Evolutionary conservation across 2,329 filamentous ascomycete genomes (phyloP).

Genomic region (Curvularia verruculosa): DNA sequence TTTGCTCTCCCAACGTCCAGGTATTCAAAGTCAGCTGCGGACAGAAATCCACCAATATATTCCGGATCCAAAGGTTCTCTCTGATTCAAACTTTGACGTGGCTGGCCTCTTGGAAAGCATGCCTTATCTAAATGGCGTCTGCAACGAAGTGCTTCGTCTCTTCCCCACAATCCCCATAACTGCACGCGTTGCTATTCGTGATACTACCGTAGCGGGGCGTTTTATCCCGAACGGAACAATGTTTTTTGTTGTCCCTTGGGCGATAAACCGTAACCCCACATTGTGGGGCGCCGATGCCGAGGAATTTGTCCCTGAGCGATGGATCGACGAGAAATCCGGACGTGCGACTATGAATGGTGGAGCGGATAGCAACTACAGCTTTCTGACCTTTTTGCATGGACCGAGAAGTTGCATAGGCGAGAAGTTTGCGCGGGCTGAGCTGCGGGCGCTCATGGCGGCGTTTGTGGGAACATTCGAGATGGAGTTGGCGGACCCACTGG

Average conservation of each 20-base stretch:
- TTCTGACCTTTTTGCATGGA: conserved; percentile 54
- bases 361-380: conserved; percentile 48
- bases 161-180: conserved; percentile 49
- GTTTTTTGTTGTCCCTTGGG: conserved; percentile 50
- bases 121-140: conserved; percentile 55
- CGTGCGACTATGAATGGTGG: conserved; percentile 51
- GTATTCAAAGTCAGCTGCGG: conserved; percentile 70
- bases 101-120: conserved; percentile 51
- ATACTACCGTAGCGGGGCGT: conserved; percentile 43
- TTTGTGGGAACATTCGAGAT: conserved; percentile 45
- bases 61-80: conserved; percentile 50
- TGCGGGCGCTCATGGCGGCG: conserved; percentile 46
- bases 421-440: conserved; percentile 47
- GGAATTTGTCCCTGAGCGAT: conserved; percentile 53
- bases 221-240: conserved; percentile 50
- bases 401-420: conserved; percentile 50
- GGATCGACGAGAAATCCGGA: conserved; percentile 50
- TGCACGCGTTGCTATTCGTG: conserved; percentile 39
- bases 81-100: conserved; percentile 31
- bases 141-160: conserved; percentile 51
- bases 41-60: conserved; percentile 69
- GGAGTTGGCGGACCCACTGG: conserved; percentile 40
- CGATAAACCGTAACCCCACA: conserved; percentile 50
- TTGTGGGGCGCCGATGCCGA: conserved; percentile 53
- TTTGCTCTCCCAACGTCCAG: conserved; percentile 68